Base-by-base conservation (phyloP, 2,329 filamentous ascomycete species). In the Cladophialophora immunda region DNA sequence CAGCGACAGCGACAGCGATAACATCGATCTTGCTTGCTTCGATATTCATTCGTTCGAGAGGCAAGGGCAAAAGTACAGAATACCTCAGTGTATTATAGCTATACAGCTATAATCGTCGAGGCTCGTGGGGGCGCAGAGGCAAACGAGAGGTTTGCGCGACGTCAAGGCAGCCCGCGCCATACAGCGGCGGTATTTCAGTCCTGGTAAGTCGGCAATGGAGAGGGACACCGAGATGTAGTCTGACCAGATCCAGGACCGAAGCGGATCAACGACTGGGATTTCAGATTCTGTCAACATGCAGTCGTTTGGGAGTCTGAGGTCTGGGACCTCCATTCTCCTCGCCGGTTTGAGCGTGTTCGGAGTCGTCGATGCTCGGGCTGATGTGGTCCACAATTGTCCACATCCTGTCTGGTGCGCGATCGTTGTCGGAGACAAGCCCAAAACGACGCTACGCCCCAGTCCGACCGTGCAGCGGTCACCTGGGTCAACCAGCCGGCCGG, bases 401-500 rank as follows among this genome's bases (percentile, higher is more conserved):
- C 60, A 63, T 34, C 19, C 32, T 8, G 60, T 67, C 2, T 67
- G 58, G 54, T 67, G 65, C 34, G 65, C 65, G 5, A 30, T 63
- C 27, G 65, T 67, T 4, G 29, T 25, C 13, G 65, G n/a, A 47
- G 22, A 47, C 19, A 4, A 47, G 60, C 62, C 55, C 1, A 25
- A n/a, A n/a, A 29, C 27, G 64, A 62, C 55, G 7, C 29, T 9
- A 65, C 62, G 7, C 62, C 54, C 15, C 36, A 34, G 6, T 25
- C 32, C 34, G n/a, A 53, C 13, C 56, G 56, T 15, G 36, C 22
- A n/a, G 17, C 34, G 1, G 56, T 58, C 15, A 47, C 7, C 11
- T 58, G 56, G 56, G 34, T 22, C 7, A 58, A 9, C 22, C 56
- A 58, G 5, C 15, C 32, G 4, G 19, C 56, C 9, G 56, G 34